Evolutionary conservation across 2,329 filamentous ascomycete genomes (phyloP), one percentile per base, ranked within the genome.

Genomic region (Furcasterigmium sp.): DNA sequence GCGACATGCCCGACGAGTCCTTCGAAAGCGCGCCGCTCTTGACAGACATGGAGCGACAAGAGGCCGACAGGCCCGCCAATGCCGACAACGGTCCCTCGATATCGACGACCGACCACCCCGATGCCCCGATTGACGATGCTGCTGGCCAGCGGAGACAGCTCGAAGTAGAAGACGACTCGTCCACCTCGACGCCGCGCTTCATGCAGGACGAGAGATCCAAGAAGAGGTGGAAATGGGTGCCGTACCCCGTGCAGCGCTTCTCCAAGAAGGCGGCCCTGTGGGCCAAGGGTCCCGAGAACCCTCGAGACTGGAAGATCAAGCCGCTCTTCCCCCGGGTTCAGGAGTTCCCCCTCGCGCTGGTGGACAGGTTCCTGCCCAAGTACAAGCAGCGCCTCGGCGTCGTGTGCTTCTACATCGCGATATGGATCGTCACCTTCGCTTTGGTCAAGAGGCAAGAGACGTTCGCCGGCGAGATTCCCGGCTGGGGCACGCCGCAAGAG

Each of bases 391-490:
- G 81, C 32, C 58, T 77, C n/a, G 67, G 67, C 53, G 65, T 86
- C 6, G 66, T 85, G 39, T 61, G 80, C 35, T 63, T 70, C 28
- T 84, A 82, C 50, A 77, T 85, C 39, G 71, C 75, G 23, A 61
- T 77, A 40, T 93, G 87, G 87, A 62, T 88, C 14, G 58, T 87
- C 39, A 73, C 76, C 1, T 91, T 91, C 59, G 73, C 76, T 18
- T 59, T 89, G 34, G 76, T 91, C 19, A 75, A 87, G 62, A 77
- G 82, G 53, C 71, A 76, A 46, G 84, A 84, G 42, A 74, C 78
- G 5, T 53, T 69, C 35, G 68, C 73, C 2, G 71, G 76, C 19
- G 79, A 85, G 49, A 76, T 91, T 43, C 74, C 74, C 13, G 82
- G 77, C 38, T 87, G 84, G 68, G 86, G 85, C 14, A 70, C 67